Percentiles rank a stretch among this genome's conserved stretches.
These are phyloP conservation scores for Neurospora tetrasperma DNA, from an alignment of 495 filamentous ascomycete genomes.

Conservation along the genomic window DNA sequence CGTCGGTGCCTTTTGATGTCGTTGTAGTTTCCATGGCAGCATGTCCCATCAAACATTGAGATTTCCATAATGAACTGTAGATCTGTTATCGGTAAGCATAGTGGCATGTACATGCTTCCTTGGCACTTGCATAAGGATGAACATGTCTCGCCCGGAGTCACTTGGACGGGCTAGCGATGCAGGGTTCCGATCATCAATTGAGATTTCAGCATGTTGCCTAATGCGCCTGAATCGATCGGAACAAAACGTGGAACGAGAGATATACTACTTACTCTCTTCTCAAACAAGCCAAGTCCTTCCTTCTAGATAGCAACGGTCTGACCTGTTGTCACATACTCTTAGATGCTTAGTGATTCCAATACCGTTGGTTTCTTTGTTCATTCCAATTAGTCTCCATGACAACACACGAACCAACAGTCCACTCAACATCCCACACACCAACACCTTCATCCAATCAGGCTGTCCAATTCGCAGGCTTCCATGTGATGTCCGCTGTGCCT, in stretches of 20 bases:
- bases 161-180: not conserved
- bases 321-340: not conserved
- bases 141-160: not conserved
- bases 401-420: not conserved
- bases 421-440: not conserved
- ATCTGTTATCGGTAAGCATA: not conserved
- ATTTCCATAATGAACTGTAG: not conserved
- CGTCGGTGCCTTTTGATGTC: not conserved
- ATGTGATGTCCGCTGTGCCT: not conserved
- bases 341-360: not conserved
- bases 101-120: too few species aligned
- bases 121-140: not conserved
- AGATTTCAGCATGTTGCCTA: not conserved
- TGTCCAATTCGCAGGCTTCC: not conserved
- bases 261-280: not conserved
- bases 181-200: not conserved
- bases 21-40: not conserved
- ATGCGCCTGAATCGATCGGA: not conserved
- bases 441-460: not conserved
- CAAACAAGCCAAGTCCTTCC: not conserved
- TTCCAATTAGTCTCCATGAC: not conserved
- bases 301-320: not conserved
- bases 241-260: not conserved
- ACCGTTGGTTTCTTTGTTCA: not conserved
- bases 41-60: not conserved